phyloP scores from a whole-genome alignment of 78 protist species.

The Paulinella micropora region DNA sequence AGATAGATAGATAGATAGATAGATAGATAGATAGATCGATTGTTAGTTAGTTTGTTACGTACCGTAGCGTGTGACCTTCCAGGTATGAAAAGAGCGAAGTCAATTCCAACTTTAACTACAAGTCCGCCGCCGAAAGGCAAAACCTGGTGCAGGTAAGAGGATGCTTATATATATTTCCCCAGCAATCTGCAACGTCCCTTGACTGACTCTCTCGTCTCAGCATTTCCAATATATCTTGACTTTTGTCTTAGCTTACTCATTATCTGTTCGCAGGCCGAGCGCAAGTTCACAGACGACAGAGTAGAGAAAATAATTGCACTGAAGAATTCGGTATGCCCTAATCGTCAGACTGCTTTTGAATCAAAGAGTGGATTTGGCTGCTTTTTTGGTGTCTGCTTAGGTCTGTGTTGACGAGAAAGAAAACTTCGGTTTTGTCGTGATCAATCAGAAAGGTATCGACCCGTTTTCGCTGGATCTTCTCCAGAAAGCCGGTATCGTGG shows the following conservation, averaged over 20 bases:
- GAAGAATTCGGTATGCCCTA: slow-evolving; percentile 64
- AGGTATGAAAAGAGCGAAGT: slow-evolving; percentile 80
- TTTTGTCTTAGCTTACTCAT: background rate
- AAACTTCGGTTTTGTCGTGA: slow-evolving; percentile 61
- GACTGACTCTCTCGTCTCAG: no score
- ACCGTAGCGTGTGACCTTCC: no score
- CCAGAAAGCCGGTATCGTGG: slow-evolving; percentile 81
- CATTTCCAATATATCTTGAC: background rate
- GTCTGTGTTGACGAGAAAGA: slow-evolving; percentile 52
- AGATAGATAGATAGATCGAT: no score
- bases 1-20: no score
- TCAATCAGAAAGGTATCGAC: slow-evolving; percentile 99
- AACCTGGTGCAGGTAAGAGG: background rate
- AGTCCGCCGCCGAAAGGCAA: slow-evolving; percentile 17
- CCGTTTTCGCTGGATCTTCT: slow-evolving; percentile 88
- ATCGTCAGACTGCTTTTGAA: no score
- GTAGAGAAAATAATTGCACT: slow-evolving; percentile 73
- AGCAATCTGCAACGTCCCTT: no score
- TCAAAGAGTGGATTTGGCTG: background rate
- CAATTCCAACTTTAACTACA: slow-evolving; percentile 63
- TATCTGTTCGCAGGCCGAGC: slow-evolving; percentile 83
- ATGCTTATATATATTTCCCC: background rate
- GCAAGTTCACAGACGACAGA: slow-evolving; percentile 71
- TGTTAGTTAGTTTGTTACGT: no score
- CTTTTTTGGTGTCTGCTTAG: no score